Conservation (phyloP, 148 eudicot genomes). For the Suaeda aralocaspica region DNA sequence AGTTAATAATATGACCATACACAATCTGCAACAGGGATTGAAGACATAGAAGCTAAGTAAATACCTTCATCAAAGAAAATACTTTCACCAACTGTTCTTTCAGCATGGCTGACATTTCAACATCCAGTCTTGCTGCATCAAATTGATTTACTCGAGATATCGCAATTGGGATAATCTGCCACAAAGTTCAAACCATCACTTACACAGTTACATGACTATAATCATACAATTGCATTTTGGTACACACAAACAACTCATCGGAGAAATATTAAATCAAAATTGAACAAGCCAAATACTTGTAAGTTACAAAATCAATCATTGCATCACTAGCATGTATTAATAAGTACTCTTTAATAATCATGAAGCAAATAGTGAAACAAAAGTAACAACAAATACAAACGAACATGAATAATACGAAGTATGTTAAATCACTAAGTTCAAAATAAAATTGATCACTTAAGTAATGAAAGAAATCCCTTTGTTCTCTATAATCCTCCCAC, state of each 20-base stretch:
- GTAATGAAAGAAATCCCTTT: too few relatives aligned
- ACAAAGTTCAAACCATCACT: constrained; percentile 7
- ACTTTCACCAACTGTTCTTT: constrained; percentile 93
- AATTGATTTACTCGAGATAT: constrained; percentile 94
- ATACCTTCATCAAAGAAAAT: constrained; percentile 87
- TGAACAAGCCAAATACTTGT: not conserved
- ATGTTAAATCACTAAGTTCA: too few relatives aligned
- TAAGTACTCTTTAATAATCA: too few relatives aligned
- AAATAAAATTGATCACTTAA: too few relatives aligned
- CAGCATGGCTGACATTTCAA: constrained; percentile 96
- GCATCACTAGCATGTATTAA: too few relatives aligned
- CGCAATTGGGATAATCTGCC: constrained; percentile 61
- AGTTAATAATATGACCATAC: constrained; percentile 2
- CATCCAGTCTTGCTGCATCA: constrained; percentile 84
- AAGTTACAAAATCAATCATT: not conserved
- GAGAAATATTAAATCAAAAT: not conserved
- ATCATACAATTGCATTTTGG: not conserved
- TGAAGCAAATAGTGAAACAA: too few relatives aligned
- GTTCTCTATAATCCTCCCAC: too few relatives aligned
- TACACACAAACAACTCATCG: not conserved
- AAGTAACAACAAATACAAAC: too few relatives aligned
- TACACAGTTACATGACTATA: too few relatives aligned
- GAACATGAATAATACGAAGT: too few relatives aligned
- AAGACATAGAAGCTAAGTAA: constrained; percentile 11
- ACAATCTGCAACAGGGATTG: not conserved